Conservation (phyloP, 2,329 filamentous ascomycete species). For the Tolypocladium ovalisporum region DNA sequence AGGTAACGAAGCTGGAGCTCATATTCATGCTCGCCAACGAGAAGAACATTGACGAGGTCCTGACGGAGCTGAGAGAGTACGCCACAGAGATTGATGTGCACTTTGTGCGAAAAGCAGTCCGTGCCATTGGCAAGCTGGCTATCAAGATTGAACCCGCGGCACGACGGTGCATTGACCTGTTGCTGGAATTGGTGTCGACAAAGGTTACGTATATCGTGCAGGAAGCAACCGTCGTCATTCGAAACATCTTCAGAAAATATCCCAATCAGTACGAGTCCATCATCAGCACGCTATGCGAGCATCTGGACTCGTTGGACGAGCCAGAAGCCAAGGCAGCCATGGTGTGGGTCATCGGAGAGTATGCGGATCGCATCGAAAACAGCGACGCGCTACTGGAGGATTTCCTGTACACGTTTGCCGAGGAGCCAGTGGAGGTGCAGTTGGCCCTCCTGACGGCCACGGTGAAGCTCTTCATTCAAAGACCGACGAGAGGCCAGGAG, state of each 20-base stretch:
- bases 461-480: slow-evolving; percentile 95
- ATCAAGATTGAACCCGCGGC: slow-evolving; percentile 98
- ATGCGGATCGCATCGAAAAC: slow-evolving; percentile 95
- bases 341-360: slow-evolving; percentile 99
- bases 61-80: slow-evolving; percentile 91
- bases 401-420: slow-evolving; percentile 85
- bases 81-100: slow-evolving; percentile 98
- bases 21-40: slow-evolving; percentile 98
- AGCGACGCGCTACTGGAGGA: slow-evolving; percentile 89
- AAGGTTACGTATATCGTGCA: slow-evolving; percentile 98
- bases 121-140: slow-evolving; percentile 92
- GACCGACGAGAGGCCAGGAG: slow-evolving; percentile 87
- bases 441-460: slow-evolving; percentile 89
- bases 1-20: slow-evolving; percentile 95
- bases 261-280: slow-evolving; percentile 98
- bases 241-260: slow-evolving; percentile 98
- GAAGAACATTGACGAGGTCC: slow-evolving; percentile 87
- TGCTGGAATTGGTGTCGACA: slow-evolving; percentile 90
- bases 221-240: slow-evolving; percentile 95
- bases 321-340: slow-evolving; percentile 97
- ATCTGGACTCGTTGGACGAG: slow-evolving; percentile 92
- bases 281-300: slow-evolving; percentile 89
- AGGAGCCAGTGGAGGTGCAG: slow-evolving; percentile 93
- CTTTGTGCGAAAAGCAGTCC: slow-evolving; percentile 94
- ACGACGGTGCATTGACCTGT: slow-evolving; percentile 78